These are phyloP conservation scores for Suillus hirtellus DNA, from an alignment of 768 basidiomycete genomes.

Conservation along the genomic window DNA sequence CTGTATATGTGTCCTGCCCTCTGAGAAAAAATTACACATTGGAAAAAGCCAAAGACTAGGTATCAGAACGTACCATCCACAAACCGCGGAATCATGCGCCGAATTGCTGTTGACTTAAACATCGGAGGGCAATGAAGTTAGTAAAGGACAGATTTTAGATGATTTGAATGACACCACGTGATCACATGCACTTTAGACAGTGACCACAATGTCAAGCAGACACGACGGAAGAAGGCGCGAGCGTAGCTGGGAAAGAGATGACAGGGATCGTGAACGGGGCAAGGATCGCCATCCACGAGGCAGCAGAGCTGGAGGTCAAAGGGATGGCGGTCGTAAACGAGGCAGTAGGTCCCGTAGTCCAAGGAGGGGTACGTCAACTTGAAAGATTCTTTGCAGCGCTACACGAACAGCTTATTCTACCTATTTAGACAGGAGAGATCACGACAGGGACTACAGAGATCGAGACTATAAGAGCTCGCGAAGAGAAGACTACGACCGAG, in stretches of 20 bases:
- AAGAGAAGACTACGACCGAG: slow-evolving; percentile 34
- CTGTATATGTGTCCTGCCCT: slow-evolving; percentile 42
- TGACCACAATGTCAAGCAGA: slow-evolving; percentile 58
- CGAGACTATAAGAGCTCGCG: slow-evolving; percentile 39
- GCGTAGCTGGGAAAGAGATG: slow-evolving; percentile 60
- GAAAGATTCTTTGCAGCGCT: neutral
- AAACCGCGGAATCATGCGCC: slow-evolving; percentile 14
- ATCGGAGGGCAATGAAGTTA: slow-evolving; percentile 6
- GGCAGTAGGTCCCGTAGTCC: slow-evolving; percentile 42
- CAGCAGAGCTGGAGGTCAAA: slow-evolving; percentile 32
- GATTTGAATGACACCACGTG: slow-evolving; percentile 24
- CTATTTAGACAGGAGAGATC: slow-evolving; percentile 36
- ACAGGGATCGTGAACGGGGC: slow-evolving; percentile 46
- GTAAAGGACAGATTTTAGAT: neutral
- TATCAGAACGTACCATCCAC: slow-evolving; percentile 19
- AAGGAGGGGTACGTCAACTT: slow-evolving; percentile 30
- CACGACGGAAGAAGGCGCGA: slow-evolving; percentile 57
- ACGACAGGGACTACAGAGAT: slow-evolving; percentile 37
- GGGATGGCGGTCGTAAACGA: slow-evolving; percentile 36
- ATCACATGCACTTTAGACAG: slow-evolving; percentile 27
- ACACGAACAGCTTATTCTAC: neutral
- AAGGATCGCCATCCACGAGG: slow-evolving; percentile 46
- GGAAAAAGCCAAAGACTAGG: neutral
- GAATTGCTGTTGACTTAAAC: slow-evolving; percentile 25
- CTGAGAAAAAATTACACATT: slow-evolving; percentile 14